Evolutionary conservation across 1,284 basidiomycete genomes (phyloP), one percentile per base, ranked within the genome.

Genomic region (Puccinia triticina): DNA sequence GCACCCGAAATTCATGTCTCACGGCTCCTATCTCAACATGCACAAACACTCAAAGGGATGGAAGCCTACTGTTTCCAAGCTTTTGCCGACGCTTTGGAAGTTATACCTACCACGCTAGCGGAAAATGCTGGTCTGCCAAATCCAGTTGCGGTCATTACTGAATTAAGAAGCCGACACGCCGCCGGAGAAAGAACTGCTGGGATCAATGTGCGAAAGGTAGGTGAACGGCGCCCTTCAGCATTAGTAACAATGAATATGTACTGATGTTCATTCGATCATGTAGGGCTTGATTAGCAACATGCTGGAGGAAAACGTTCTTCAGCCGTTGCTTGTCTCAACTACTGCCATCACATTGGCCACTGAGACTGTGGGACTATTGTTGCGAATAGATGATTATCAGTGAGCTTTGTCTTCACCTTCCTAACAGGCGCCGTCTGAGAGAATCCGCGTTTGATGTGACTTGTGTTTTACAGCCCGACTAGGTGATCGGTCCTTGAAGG

Each of bases 1-100:
- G 95, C 97, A 32, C 97, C 97, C 40, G 97, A 99, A 88, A 97
- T 99, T 85, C 95, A 99, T 87, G 93, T 98, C 77, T 98, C 97
- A n/a, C 91, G 96, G 59, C 89, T 94, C 84, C 90, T 99, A 55
- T 92, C 94, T 5, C 94, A 98, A 87, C 91, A 97, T 86, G 92
- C 96, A 7, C 94, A 97, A 85, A 93, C 95, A 0, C 90, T 99
- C 84, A 97, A 93, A 88, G 96, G 97, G 77, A 98, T 98, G 93
- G 96, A 99, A 88, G 94, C 96, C 10, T 99, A 99, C 88, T 98
- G 97, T 88, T 98, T 96, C 92, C 94, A 97, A 87, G 96, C 96
- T 3, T 99, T 95, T 86, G 95, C 97, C 53, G 97, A 99, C 87
- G 95, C 97, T 7, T 91, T 99, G 82, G 97, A 99, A 88, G 93